Percentiles rank a stretch among this genome's conserved stretches.
Conservation (phyloP, 352 stramenopile genomes). For the Thraustochytrium striatum region DNA sequence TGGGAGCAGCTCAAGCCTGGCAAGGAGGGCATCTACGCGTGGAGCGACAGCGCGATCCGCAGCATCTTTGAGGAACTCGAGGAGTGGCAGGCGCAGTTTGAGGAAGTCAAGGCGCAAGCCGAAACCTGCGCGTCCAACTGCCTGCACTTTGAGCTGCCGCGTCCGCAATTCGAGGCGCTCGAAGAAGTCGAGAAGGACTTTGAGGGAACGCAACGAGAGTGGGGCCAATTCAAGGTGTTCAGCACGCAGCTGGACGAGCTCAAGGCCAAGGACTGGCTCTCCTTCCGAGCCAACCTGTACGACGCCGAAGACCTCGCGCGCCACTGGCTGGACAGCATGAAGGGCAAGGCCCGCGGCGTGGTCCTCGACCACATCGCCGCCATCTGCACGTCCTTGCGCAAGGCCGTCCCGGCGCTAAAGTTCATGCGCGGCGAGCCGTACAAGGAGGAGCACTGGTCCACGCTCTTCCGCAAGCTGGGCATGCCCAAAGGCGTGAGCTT, state of each 20-base stretch:
- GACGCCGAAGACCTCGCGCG: slow-evolving; percentile 79
- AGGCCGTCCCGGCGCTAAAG: slow-evolving; percentile 83
- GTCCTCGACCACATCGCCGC: slow-evolving; percentile 21
- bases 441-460: slow-evolving; percentile 91
- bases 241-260: slow-evolving; percentile 68
- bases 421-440: slow-evolving; percentile 87
- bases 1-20: slow-evolving; percentile 77
- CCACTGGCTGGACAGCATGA: slow-evolving; percentile 80
- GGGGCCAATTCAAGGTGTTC: slow-evolving; percentile 80
- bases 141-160: slow-evolving; percentile 73
- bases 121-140: slow-evolving; percentile 72
- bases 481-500: slow-evolving; percentile 74
- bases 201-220: slow-evolving; percentile 64
- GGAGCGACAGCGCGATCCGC: slow-evolving; percentile 60
- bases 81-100: slow-evolving; percentile 76
- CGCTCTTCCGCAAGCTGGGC: slow-evolving; percentile 83
- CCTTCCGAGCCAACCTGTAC: slow-evolving; percentile 85
- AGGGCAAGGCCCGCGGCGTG: slow-evolving; percentile 54
- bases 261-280: slow-evolving; percentile 81
- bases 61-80: slow-evolving; percentile 74
- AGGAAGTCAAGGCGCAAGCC: slow-evolving; percentile 63
- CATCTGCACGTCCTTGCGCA: slow-evolving; percentile 42
- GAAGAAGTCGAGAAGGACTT: slow-evolving; percentile 71
- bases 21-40: slow-evolving; percentile 65
- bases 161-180: slow-evolving; percentile 75